phyloP scores from a whole-genome alignment of 2,329 filamentous ascomycete genomes.

The Fragosphaeria purpurea region DNA sequence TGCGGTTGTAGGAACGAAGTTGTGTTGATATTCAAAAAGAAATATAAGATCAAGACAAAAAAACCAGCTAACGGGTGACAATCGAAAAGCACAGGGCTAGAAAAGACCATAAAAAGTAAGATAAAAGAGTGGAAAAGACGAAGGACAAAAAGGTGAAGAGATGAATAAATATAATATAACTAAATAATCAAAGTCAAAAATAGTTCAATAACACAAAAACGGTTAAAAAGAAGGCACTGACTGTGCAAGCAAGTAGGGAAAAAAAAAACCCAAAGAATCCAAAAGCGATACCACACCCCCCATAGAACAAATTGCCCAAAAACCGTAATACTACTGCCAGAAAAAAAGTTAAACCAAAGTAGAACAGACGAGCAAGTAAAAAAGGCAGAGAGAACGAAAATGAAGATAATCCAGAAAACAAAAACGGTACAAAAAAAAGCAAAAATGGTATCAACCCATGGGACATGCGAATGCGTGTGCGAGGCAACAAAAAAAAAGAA shows the following conservation, averaged over 20 bases:
- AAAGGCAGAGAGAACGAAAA: background rate
- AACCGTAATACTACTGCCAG: background rate
- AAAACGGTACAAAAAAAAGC: background rate
- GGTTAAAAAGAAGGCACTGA: conserved; percentile 4
- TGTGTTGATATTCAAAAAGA: too few species aligned
- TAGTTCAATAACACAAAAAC: background rate
- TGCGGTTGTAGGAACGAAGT: too few species aligned
- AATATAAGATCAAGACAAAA: background rate
- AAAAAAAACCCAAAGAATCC: background rate
- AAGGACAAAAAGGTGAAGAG: background rate
- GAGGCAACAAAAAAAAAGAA: too few species aligned
- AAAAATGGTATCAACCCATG: conserved; percentile 3
- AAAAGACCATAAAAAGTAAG: background rate
- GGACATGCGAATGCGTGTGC: conserved; percentile 1
- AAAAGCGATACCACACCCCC: too few species aligned
- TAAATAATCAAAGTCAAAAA: conserved; percentile 9
- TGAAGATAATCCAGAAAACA: background rate
- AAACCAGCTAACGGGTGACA: background rate
- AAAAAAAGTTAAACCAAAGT: background rate
- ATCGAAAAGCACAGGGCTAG: background rate
- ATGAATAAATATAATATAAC: conserved; percentile 8
- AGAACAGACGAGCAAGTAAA: background rate
- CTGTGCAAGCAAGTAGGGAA: background rate
- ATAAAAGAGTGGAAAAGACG: background rate
- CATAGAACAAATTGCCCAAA: too few species aligned